A percentile compares a stretch with the other conserved stretches of the same genome.
phyloP scores from a whole-genome alignment of 208 protist genomes.

The Wallacemonas sp. region DNA sequence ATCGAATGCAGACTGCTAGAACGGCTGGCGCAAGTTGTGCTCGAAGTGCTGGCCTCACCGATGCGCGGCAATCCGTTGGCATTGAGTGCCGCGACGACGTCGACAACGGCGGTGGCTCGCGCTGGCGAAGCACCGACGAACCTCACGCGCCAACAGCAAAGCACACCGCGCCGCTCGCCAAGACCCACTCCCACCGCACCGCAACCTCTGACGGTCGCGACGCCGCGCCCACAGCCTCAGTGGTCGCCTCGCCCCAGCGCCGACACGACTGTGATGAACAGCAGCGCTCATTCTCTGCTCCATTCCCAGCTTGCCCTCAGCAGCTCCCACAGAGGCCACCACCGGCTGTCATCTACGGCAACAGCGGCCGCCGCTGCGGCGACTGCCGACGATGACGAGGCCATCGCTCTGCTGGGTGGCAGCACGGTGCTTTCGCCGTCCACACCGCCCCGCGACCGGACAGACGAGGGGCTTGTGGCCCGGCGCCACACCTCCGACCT shows the following conservation, averaged over 20 bases:
- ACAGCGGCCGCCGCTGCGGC: background rate
- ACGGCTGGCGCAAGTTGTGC: background rate
- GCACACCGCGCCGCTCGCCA: background rate
- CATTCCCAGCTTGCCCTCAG: background rate
- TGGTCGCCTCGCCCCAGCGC: background rate
- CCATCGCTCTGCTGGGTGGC: background rate
- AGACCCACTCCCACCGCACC: no score
- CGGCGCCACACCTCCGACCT: no score
- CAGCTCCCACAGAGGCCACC: background rate
- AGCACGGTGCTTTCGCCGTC: background rate
- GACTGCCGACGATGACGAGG: background rate
- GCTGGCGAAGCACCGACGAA: no score
- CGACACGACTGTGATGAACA: no score
- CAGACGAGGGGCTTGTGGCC: no score
- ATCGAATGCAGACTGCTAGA: background rate
- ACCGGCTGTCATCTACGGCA: no score
- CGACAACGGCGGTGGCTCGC: no score
- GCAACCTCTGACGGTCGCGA: no score
- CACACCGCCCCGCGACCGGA: no score
- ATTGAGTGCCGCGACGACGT: no score
- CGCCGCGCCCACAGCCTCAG: background rate
- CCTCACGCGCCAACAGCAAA: background rate
- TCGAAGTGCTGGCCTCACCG: constrained; percentile 1
- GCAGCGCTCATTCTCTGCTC: background rate
- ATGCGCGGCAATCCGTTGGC: no score